Evolutionary conservation across 2,329 filamentous ascomycete genomes (phyloP).

Genomic region (Colletotrichum simmondsii): DNA sequence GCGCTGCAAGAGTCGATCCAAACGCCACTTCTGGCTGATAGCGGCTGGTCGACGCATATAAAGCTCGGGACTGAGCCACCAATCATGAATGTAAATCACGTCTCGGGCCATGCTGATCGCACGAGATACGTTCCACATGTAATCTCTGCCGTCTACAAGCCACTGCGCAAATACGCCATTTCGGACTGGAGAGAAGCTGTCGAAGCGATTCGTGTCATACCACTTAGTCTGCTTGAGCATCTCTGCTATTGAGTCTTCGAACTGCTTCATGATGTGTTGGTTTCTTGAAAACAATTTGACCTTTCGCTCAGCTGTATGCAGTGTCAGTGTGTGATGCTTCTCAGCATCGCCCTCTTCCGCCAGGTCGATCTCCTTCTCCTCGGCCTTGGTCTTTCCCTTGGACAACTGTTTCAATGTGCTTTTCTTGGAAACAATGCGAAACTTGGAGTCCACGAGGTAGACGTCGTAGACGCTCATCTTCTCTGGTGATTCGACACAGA

Average conservation of each 20-base stretch:
- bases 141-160: constrained; percentile 95
- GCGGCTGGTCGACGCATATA: constrained; percentile 94
- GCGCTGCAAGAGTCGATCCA: constrained; percentile 90
- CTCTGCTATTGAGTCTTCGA: constrained; percentile 89
- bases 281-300: constrained; percentile 92
- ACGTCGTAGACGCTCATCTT: constrained; percentile 99
- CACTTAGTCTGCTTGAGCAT: constrained; percentile 88
- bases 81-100: constrained; percentile 99
- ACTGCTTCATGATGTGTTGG: constrained; percentile 88
- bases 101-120: constrained; percentile 97
- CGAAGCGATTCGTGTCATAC: constrained; percentile 86
- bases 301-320: constrained; percentile 93
- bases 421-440: constrained; percentile 82
- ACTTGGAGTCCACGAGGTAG: constrained; percentile 93
- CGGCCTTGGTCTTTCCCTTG: constrained; percentile 55
- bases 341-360: constrained; percentile 48
- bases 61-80: constrained; percentile 97
- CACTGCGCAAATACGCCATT: constrained; percentile 91
- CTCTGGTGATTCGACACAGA: constrained; percentile 97
- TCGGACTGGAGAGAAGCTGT: constrained; percentile 92
- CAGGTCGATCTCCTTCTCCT: constrained; percentile 64
- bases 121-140: constrained; percentile 99
- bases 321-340: constrained; percentile 85
- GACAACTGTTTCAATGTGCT: constrained; percentile 63
- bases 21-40: constrained; percentile 97